phyloP scores from a whole-genome alignment of 2,329 filamentous ascomycete species.

The Clarireedia monteithiana region DNA sequence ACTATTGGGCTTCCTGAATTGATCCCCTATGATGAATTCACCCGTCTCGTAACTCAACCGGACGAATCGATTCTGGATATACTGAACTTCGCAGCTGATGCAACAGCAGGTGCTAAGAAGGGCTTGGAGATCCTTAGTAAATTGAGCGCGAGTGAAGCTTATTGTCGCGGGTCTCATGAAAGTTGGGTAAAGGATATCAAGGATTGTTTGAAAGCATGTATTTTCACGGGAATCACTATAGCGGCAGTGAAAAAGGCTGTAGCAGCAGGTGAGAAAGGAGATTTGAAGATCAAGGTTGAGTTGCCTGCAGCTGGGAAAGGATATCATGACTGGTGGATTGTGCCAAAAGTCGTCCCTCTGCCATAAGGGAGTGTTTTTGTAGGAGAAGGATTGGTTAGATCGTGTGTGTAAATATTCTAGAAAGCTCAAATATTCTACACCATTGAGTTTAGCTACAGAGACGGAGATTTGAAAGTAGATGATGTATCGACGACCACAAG shows the following conservation, averaged over 20 bases:
- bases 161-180: conserved; percentile 48
- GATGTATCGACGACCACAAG: too few species aligned
- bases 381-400: too few species aligned
- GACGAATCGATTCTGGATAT: conserved; percentile 30
- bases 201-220: conserved; percentile 59
- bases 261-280: conserved; percentile 26
- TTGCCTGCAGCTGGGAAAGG: conserved; percentile 44
- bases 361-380: not conserved
- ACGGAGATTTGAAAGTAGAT: too few species aligned
- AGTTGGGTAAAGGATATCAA: conserved; percentile 55
- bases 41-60: conserved; percentile 35
- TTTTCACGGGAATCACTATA: conserved; percentile 59
- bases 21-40: conserved; percentile 46
- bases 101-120: conserved; percentile 35
- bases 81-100: conserved; percentile 29
- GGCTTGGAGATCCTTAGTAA: conserved; percentile 49
- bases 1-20: conserved; percentile 50
- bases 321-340: conserved; percentile 60
- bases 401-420: too few species aligned
- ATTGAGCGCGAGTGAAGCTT: conserved; percentile 43
- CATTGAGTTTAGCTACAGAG: too few species aligned
- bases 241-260: conserved; percentile 51
- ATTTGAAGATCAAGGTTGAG: conserved; percentile 38
- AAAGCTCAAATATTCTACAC: too few species aligned
- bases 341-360: conserved; percentile 36